Evolutionary conservation across 2,329 filamentous ascomycete genomes (phyloP).

Genomic region (Fusarium tupiense): DNA sequence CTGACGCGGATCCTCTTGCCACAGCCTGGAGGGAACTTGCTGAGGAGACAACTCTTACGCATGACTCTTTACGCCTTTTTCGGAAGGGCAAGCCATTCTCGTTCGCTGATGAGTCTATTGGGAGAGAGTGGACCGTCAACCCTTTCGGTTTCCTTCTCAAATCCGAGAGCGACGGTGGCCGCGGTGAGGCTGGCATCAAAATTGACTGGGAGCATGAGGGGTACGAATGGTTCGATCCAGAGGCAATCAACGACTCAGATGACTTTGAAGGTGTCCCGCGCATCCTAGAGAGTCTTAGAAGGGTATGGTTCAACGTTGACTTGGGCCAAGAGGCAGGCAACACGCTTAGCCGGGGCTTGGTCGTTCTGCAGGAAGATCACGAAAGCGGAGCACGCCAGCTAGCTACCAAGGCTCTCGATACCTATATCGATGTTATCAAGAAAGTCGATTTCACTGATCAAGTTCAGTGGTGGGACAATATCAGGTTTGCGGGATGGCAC

Average conservation of each 20-base stretch:
- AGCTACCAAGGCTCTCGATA: constrained; percentile 61
- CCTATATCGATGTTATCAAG: constrained; percentile 58
- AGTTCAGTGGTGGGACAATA: constrained; percentile 63
- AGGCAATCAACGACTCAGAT: constrained; percentile 57
- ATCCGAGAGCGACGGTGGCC: constrained; percentile 31
- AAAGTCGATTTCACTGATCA: constrained; percentile 42
- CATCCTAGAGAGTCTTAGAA: constrained; percentile 64
- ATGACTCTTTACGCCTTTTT: constrained; percentile 58
- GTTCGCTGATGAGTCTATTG: constrained; percentile 62
- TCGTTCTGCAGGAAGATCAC: constrained; percentile 63
- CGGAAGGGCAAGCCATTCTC: constrained; percentile 67
- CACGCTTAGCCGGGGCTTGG: constrained; percentile 58
- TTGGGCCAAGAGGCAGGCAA: constrained; percentile 57
- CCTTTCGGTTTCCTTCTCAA: constrained; percentile 69
- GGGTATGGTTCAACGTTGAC: constrained; percentile 68
- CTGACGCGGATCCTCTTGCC: constrained; percentile 61
- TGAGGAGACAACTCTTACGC: constrained; percentile 68
- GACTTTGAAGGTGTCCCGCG: constrained; percentile 64
- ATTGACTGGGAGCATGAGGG: constrained; percentile 71
- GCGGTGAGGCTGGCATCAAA: constrained; percentile 58
- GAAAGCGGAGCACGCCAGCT: constrained; percentile 68
- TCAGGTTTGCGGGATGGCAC: constrained; percentile 69
- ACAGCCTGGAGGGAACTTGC: constrained; percentile 70
- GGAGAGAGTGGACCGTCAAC: constrained; percentile 69
- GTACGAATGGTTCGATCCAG: constrained; percentile 66